These are phyloP conservation scores for Glomus cerebriforme DNA, from an alignment of 192 early-diverging fungal species.

Conservation along the genomic window DNA sequence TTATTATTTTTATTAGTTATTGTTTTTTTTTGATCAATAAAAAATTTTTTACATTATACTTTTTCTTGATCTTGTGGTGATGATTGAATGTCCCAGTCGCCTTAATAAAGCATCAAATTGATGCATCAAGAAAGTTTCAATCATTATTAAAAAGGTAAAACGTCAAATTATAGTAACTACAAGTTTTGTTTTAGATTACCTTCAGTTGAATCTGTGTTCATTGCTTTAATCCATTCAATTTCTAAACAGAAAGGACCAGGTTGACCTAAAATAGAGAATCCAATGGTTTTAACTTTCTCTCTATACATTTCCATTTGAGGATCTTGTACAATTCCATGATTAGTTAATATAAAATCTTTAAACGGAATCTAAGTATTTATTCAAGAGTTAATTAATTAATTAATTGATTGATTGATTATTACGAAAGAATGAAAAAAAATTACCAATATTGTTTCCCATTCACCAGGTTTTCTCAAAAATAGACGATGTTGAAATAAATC, in stretches of 20 bases:
- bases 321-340: conserved; percentile 83
- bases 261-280: conserved; percentile 81
- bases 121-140: neutral
- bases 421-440: conserved; percentile 4
- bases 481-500: conserved; percentile 94
- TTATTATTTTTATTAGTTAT: neutral
- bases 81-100: neutral
- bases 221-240: conserved; percentile 88
- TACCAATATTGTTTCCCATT: conserved; percentile 92
- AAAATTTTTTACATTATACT: neutral
- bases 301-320: conserved; percentile 86
- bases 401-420: neutral
- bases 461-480: conserved; percentile 81
- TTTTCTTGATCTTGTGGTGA: neutral
- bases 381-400: neutral
- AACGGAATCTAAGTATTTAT: conserved; percentile 79
- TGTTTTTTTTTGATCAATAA: neutral
- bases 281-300: conserved; percentile 84
- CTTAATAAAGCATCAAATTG: neutral
- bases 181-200: too few relatives aligned
- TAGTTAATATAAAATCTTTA: conserved; percentile 89
- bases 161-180: too few relatives aligned
- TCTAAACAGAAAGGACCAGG: conserved; percentile 87
- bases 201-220: conserved; percentile 65
- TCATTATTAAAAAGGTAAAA: too few relatives aligned